Evolutionary conservation across 139 green algal species (phyloP).

Genomic region (Chlorella sp.): DNA sequence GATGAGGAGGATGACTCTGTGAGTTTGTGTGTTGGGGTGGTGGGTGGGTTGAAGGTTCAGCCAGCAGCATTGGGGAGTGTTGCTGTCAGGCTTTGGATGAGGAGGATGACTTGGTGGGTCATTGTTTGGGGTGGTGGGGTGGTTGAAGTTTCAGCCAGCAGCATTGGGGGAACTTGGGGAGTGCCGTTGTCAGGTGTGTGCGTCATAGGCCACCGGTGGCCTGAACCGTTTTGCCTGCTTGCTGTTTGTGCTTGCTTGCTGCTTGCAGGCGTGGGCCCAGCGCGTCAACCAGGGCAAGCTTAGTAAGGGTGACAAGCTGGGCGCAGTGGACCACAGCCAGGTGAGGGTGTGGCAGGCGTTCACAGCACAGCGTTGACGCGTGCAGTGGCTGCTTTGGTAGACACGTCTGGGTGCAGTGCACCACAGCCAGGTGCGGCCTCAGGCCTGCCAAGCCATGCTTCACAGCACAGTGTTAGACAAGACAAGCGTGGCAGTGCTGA

Average conservation of each 20-base stretch:
- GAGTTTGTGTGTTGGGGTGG: neutral
- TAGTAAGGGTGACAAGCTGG: slow-evolving; percentile 88
- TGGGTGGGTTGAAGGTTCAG: too few relatives aligned
- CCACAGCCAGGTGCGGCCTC: too few relatives aligned
- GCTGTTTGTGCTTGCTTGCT: neutral
- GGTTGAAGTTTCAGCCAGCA: too few relatives aligned
- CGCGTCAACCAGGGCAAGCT: slow-evolving; percentile 63
- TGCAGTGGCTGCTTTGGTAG: too few relatives aligned
- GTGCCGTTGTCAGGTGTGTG: too few relatives aligned
- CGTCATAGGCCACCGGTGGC: neutral
- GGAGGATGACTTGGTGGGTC: neutral
- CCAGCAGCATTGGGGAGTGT: too few relatives aligned
- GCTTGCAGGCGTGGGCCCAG: slow-evolving; percentile 60
- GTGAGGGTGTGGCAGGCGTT: slow-evolving; percentile 42
- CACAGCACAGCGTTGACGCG: neutral
- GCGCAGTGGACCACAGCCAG: slow-evolving; percentile 66
- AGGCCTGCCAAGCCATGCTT: too few relatives aligned
- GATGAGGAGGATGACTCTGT: slow-evolving; percentile 50
- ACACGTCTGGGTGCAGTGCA: too few relatives aligned
- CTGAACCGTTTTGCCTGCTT: neutral
- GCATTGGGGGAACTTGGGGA: too few relatives aligned
- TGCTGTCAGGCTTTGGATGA: neutral
- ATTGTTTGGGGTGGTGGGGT: too few relatives aligned
- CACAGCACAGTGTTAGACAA: too few relatives aligned
- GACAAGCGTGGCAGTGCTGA: too few relatives aligned